Evolutionary conservation across 1,139 yeast species (phyloP), one percentile per base, ranked within the genome.

Genomic region (Protomyces gravidus): DNA sequence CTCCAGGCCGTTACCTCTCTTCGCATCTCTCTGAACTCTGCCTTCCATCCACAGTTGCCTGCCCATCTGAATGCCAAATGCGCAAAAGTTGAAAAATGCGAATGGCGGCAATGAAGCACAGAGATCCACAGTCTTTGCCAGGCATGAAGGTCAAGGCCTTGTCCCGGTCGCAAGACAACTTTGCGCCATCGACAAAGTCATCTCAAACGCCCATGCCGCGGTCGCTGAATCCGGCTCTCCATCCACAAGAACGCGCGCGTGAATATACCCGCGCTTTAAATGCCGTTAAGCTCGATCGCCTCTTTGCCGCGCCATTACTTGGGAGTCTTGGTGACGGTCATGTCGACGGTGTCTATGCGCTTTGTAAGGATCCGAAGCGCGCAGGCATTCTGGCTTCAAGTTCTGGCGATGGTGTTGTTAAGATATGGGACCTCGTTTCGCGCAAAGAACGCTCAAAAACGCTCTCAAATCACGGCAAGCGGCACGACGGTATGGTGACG

Each of bases 301-400:
- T 92, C 88, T 61, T 94, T 79, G 98, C 99, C 0, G 90, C 90
- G 70, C 99, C 99, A 4, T 92, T 94, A 72, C 79, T 94, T 19
- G 97, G 96, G 1, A 97, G 94, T 70, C 75, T 94, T 39, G 98
- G 99, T 1, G 81, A 83, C 66, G 98, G 98, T 11, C 98, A 94
- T 69, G 76, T 94, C 61, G 98, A 94, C 70, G 97, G 97, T 57
- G 89, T 94, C n/a, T 92, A 92, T 72, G 77, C 84, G 30, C 80
- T 94, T 56, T 95, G 97, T 11, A 86, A 85, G 71, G 86, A 90
- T 72, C 83, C 83, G 68, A 74, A 80, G 56, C 76, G 81, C 45
- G 78, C 90, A 57, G 86, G 82, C 69, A 84, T 84, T 67, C 75
- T 90, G 32, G 97, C 97, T 1, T 83, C 94, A 19, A 97, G 96